Evolutionary conservation across 768 basidiomycete species (phyloP), one percentile per base, ranked within the genome.

Genomic region (Rhizopogon vesiculosus): DNA sequence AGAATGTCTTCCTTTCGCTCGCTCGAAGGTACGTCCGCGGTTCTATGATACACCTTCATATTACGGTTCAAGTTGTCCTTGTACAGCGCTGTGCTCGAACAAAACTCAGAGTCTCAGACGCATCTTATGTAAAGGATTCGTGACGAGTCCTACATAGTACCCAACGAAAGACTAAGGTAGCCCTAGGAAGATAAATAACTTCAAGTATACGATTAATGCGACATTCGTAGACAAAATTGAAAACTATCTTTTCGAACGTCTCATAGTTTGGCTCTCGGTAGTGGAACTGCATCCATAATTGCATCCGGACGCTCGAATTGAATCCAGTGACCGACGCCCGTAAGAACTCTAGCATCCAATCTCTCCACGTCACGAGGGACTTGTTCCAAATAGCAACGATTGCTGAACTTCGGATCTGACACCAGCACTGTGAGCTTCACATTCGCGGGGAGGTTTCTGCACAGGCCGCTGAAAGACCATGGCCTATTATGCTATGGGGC

Each of bases 381-480:
- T 5, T 25, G 28, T 22, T 55, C 54, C 31, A 39, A 16, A 40
- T 10, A 12, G 40, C 46, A 48, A 35, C 16, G 12, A 28, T 12
- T 22, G 12, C 12, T 12, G n/a, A 18, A 19, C 22, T 19, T n/a
- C 1, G 54, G 54, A 39, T 55, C 54, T 29, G 54, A 51, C 16
- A 22, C 28, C 31, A 55, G 25, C 9, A 55, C n/a, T 7, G 38
- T 18, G 25, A 41, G 15, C 25, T 52, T 54, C 18, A 53, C 44
- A 12, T 54, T 38, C 28, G 54, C 4, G 5, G 35, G 31, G 25
- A 48, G 25, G 19, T 22, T 8, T 33, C 19, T 38, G 8, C 53
- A 40, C 16, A 41, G 51, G 50, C 40, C 16, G 5, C 33, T 28
- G 54, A 55, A 55, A 39, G 54, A 28, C 51, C 39, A 55, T 7